Percentiles rank a stretch among this genome's conserved stretches.
phyloP scores from a whole-genome alignment of 805 yeast genomes.

The Ogataea methylovora region DNA sequence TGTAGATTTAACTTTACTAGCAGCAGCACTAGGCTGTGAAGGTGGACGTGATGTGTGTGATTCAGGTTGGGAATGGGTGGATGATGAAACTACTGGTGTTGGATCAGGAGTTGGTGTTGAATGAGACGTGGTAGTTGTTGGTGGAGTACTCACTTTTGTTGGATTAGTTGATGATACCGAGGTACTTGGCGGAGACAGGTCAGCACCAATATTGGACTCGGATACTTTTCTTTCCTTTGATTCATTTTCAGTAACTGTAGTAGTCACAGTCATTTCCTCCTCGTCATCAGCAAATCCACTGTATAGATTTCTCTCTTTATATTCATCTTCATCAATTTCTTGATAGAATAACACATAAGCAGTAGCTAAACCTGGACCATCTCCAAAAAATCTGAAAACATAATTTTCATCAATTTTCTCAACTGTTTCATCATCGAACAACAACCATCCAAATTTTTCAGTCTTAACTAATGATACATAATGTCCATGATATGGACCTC shows the following conservation, averaged over 20 bases:
- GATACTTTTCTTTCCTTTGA: neutral
- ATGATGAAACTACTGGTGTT: neutral
- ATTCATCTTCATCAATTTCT: conserved; percentile 35
- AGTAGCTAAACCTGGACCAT: conserved; percentile 78
- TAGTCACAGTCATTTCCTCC: too few species aligned
- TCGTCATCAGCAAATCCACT: conserved; percentile 21
- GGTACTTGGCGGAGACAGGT: neutral
- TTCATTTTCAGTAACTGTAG: neutral
- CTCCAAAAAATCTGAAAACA: conserved; percentile 83
- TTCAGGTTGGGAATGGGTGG: neutral
- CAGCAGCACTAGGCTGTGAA: too few species aligned
- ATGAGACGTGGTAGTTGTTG: neutral
- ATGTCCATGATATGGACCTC: conserved; percentile 97
- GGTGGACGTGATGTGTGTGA: neutral
- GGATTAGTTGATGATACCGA: neutral
- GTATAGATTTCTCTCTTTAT: conserved; percentile 18
- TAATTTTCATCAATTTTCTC: conserved; percentile 79
- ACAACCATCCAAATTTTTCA: conserved; percentile 73
- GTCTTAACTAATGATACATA: conserved; percentile 84
- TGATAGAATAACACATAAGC: conserved; percentile 87
- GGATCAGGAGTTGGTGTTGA: neutral
- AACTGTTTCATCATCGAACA: conserved; percentile 93
- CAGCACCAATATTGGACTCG: neutral
- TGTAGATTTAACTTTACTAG: neutral
- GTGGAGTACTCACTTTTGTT: neutral